These are phyloP conservation scores for Takashimella tepidaria DNA, from an alignment of 1,284 basidiomycete species.

Conservation along the genomic window DNA sequence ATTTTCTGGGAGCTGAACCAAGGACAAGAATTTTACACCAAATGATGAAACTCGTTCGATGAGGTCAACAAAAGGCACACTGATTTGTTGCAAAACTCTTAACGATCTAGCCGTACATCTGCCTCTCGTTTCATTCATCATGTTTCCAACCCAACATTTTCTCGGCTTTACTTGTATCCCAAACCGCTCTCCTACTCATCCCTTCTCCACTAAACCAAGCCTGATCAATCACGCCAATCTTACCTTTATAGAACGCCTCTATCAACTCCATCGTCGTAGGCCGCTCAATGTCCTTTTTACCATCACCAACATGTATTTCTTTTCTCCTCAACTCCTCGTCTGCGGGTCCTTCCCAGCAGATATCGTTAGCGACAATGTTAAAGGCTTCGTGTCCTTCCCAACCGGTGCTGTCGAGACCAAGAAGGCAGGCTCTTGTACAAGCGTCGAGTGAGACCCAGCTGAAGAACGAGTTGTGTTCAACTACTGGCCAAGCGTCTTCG, in stretches of 20 bases:
- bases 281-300: constrained; percentile 8
- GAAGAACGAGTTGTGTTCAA: constrained; percentile 32
- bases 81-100: too few species aligned
- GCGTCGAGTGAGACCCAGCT: constrained; percentile 34
- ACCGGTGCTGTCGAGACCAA: constrained; percentile 32
- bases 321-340: constrained; percentile 6
- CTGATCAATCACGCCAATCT: constrained; percentile 19
- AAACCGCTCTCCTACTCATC: constrained; percentile 30
- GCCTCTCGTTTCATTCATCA: constrained; percentile 11
- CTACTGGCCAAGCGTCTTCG: constrained; percentile 6
- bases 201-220: constrained; percentile 15
- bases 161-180: constrained; percentile 41
- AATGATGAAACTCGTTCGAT: too few species aligned
- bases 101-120: too few species aligned
- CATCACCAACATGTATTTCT: constrained; percentile 12
- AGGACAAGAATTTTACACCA: too few species aligned
- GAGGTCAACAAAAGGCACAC: too few species aligned
- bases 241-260: constrained; percentile 6
- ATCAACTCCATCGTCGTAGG: constrained; percentile 20
- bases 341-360: constrained; percentile 22
- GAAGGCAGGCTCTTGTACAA: constrained; percentile 35
- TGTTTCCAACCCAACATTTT: constrained; percentile 46
- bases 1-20: too few species aligned
- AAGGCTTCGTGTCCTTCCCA: constrained; percentile 45
- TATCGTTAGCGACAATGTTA: constrained; percentile 38